These are phyloP conservation scores for Backusella sp. DNA, from an alignment of 192 early-diverging fungal genomes.

Conservation along the genomic window DNA sequence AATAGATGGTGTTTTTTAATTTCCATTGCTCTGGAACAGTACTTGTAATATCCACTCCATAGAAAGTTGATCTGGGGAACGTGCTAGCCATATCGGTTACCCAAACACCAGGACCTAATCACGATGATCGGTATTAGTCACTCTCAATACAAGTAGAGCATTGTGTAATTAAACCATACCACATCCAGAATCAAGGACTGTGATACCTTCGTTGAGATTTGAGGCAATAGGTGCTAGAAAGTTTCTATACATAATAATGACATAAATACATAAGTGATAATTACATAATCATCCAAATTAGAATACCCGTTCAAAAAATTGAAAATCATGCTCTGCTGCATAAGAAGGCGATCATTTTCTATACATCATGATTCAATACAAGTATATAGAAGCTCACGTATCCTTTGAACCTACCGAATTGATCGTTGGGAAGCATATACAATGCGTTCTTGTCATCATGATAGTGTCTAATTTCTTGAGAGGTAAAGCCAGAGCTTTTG, in stretches of 20 bases:
- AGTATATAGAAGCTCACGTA: too few species aligned
- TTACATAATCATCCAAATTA: background rate
- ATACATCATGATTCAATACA: background rate
- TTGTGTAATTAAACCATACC: background rate
- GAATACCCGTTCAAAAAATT: background rate
- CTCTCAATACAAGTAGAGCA: too few species aligned
- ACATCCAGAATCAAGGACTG: constrained; percentile 31
- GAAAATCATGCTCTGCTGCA: constrained; percentile 6
- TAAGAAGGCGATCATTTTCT: constrained; percentile 7
- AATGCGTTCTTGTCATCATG: constrained; percentile 34
- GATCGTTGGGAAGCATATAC: constrained; percentile 52
- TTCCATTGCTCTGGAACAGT: constrained; percentile 29
- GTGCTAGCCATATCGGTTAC: constrained; percentile 47
- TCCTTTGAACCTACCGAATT: constrained; percentile 26
- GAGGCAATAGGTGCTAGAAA: constrained; percentile 17
- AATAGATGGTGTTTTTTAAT: constrained; percentile 17
- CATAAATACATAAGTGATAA: background rate
- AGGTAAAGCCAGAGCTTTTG: background rate
- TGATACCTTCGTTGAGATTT: constrained; percentile 18
- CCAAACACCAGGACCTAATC: constrained; percentile 34
- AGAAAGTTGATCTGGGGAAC: constrained; percentile 44
- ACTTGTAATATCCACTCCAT: constrained; percentile 47
- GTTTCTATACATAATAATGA: constrained; percentile 12
- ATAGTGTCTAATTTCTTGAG: constrained; percentile 25
- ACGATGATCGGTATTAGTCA: background rate